phyloP scores from a whole-genome alignment of 208 protist genomes.

The Acanthamoeba castellanii region DNA sequence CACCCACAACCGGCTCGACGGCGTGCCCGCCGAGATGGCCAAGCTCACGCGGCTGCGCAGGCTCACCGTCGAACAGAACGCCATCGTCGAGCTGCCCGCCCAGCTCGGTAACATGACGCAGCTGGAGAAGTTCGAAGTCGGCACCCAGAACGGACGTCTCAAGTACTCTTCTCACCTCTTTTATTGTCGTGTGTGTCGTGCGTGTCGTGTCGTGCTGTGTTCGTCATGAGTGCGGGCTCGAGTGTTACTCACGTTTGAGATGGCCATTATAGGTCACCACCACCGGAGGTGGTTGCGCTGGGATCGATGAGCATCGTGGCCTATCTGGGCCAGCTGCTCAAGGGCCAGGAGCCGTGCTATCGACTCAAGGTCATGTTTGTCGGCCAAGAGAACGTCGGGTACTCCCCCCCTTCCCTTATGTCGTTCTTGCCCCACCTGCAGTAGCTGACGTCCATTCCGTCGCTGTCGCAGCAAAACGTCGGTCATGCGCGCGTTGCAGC shows the following conservation, averaged over 20 bases:
- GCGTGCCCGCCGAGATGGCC: slow-evolving; percentile 24
- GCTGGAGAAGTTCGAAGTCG: neutral
- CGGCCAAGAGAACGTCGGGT: slow-evolving; percentile 60
- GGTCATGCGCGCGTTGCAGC: neutral
- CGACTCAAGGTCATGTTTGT: slow-evolving; percentile 61
- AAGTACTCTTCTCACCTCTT: neutral
- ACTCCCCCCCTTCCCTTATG: too few species aligned
- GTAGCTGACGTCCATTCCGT: neutral
- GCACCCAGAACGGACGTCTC: slow-evolving; percentile 14
- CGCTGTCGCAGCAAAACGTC: slow-evolving; percentile 35
- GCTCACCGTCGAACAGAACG: neutral
- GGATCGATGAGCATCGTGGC: neutral
- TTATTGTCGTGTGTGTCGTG: too few species aligned
- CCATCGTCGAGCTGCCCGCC: slow-evolving; percentile 12
- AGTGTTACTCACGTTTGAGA: too few species aligned
- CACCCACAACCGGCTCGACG: neutral
- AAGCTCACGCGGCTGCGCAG: neutral
- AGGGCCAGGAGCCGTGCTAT: slow-evolving; percentile 36
- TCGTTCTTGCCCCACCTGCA: too few species aligned
- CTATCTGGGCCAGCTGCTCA: neutral
- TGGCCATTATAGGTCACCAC: neutral
- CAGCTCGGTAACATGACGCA: neutral
- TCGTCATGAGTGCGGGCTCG: neutral
- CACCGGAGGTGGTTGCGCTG: slow-evolving; percentile 14
- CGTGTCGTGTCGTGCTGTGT: neutral